Percentiles rank a stretch among this genome's conserved stretches.
These are phyloP conservation scores for Plantago elongata DNA, from an alignment of 257 asterid genomes.

Conservation along the genomic window DNA sequence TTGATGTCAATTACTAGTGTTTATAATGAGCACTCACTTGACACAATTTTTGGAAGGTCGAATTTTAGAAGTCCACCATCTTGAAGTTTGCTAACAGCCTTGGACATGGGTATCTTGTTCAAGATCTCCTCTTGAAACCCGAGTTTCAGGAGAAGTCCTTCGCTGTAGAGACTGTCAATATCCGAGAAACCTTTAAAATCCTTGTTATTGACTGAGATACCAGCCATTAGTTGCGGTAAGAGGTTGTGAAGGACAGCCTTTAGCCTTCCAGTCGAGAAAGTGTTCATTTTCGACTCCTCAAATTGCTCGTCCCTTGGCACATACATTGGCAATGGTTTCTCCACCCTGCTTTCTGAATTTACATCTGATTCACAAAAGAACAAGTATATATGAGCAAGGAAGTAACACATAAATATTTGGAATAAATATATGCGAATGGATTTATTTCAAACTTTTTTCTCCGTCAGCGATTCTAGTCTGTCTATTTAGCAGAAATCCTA, in stretches of 20 bases:
- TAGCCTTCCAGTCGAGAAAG: slow-evolving; percentile 84
- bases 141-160: slow-evolving; percentile 81
- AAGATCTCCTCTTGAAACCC: slow-evolving; percentile 71
- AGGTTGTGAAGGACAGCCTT: slow-evolving; percentile 84
- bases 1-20: neutral
- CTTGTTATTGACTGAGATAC: slow-evolving; percentile 63
- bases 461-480: too few species aligned
- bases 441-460: neutral
- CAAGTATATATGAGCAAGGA: too few species aligned
- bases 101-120: slow-evolving; percentile 71
- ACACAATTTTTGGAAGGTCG: slow-evolving; percentile 69
- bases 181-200: slow-evolving; percentile 86
- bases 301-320: slow-evolving; percentile 96
- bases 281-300: slow-evolving; percentile 81
- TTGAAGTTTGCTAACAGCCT: slow-evolving; percentile 61
- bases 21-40: slow-evolving; percentile 46
- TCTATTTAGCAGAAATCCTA: too few species aligned
- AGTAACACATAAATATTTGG: too few species aligned
- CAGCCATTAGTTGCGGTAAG: slow-evolving; percentile 72
- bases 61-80: slow-evolving; percentile 80
- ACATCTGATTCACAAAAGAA: slow-evolving; percentile 35
- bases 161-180: slow-evolving; percentile 76
- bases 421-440: neutral
- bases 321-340: slow-evolving; percentile 87
- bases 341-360: slow-evolving; percentile 76